Conservation (phyloP, 2,329 filamentous ascomycete genomes). For the Fusarium papillatum region DNA sequence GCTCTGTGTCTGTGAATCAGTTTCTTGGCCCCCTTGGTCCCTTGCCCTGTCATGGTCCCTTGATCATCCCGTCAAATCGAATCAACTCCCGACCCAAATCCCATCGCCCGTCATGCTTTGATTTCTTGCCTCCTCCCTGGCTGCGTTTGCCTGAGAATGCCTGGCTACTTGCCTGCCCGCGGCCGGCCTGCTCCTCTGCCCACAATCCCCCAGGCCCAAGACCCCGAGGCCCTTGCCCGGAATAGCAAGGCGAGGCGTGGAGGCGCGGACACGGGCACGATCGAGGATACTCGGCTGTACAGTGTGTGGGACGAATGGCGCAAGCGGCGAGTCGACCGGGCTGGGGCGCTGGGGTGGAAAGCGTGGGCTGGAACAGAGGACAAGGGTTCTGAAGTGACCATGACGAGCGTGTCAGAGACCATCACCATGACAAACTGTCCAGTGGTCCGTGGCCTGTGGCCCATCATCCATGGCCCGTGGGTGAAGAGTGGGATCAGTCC, state of each 20-base stretch:
- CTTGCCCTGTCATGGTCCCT: constrained; percentile 32
- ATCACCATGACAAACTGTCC: constrained; percentile 28
- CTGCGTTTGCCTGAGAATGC: constrained; percentile 21
- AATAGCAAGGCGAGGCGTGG: constrained; percentile 44
- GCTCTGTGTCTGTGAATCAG: constrained; percentile 25
- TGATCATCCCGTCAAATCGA: constrained; percentile 28
- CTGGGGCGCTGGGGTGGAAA: constrained; percentile 41
- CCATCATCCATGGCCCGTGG: constrained; percentile 33
- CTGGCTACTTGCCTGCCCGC: constrained; percentile 7
- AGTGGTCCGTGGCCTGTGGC: constrained; percentile 28
- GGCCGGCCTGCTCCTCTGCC: constrained; percentile 20
- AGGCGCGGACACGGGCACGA: constrained; percentile 43
- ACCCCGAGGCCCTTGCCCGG: constrained; percentile 33
- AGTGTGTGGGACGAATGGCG: constrained; percentile 48
- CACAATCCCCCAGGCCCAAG: constrained; percentile 17
- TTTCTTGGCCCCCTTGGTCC: constrained; percentile 26
- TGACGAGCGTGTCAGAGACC: constrained; percentile 41
- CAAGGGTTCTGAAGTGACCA: constrained; percentile 42
- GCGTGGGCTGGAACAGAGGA: constrained; percentile 37
- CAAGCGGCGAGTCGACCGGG: constrained; percentile 43
- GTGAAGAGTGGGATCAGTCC: constrained; percentile 39
- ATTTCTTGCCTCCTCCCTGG: constrained; percentile 23
- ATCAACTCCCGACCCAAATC: constrained; percentile 33
- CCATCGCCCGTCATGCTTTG: constrained; percentile 24
- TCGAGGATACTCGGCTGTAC: constrained; percentile 46